Conservation (phyloP, 2,329 filamentous ascomycete genomes). For the Trichoderma hamatum region DNA sequence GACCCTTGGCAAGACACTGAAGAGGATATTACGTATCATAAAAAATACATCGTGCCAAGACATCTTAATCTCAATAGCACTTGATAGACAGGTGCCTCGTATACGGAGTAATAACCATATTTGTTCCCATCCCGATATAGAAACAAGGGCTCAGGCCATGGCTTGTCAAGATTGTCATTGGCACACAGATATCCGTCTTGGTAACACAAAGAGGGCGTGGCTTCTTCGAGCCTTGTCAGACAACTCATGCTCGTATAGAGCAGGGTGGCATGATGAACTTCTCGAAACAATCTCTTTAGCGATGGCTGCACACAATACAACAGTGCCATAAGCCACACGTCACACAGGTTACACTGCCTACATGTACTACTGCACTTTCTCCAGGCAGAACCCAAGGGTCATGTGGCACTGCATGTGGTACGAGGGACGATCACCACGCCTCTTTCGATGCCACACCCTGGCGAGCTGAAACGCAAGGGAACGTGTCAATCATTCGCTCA, state of each 20-base stretch:
- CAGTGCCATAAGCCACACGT: not conserved
- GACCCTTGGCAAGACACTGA: not conserved
- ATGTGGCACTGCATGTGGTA: not conserved
- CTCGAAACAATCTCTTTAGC: not conserved
- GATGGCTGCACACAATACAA: not conserved
- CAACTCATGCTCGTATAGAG: not conserved
- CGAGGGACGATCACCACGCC: not conserved
- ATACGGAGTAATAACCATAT: not conserved
- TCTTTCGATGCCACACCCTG: not conserved
- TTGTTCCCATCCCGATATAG: not conserved
- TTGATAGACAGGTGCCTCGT: not conserved
- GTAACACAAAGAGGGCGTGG: not conserved
- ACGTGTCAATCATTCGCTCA: conserved; percentile 18
- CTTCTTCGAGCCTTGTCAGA: not conserved
- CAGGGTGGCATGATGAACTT: not conserved
- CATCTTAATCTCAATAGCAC: conserved; percentile 2
- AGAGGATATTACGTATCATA: not conserved
- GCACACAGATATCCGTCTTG: not conserved
- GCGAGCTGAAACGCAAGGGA: conserved; percentile 19
- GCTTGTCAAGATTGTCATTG: not conserved
- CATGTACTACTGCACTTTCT: not conserved
- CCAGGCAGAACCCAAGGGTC: conserved; percentile 5
- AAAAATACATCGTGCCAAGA: not conserved
- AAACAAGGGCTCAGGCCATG: not conserved
- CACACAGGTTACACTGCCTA: not conserved